Conservation (phyloP, 805 yeast genomes). For the Candida quercuum region DNA sequence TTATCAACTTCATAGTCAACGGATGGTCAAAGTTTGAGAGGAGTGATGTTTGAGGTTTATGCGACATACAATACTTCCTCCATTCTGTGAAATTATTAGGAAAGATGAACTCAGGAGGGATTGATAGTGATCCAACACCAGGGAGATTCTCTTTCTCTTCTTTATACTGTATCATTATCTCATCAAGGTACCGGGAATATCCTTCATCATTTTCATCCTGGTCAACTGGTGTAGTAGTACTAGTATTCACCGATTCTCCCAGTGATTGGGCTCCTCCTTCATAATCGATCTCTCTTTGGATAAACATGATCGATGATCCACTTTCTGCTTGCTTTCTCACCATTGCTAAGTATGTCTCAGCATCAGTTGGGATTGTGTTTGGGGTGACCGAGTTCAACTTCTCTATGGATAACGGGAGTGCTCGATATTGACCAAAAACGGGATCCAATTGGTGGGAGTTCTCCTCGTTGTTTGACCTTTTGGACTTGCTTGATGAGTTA, state of each 20-base stretch:
- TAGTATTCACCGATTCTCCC: conserved; percentile 8
- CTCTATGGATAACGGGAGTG: conserved; percentile 18
- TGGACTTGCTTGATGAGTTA: neutral
- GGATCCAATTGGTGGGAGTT: conserved; percentile 15
- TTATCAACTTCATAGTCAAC: conserved; percentile 13
- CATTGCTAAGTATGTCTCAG: conserved; percentile 22
- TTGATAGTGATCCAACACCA: conserved; percentile 6
- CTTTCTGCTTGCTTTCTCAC: conserved; percentile 17
- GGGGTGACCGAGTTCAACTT: conserved; percentile 10
- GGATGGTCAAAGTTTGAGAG: conserved; percentile 18
- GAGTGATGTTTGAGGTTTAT: conserved; percentile 10
- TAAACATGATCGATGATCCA: conserved; percentile 12
- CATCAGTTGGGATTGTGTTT: conserved; percentile 19
- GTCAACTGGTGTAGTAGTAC: conserved; percentile 4
- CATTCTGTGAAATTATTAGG: conserved; percentile 23
- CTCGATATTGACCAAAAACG: conserved; percentile 19
- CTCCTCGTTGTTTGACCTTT: conserved; percentile 1
- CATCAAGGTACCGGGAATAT: neutral
- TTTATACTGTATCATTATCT: conserved; percentile 4
- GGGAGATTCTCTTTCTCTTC: conserved; percentile 9
- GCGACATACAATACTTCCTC: conserved; percentile 14
- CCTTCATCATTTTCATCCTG: conserved; percentile 2
- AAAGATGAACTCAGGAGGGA: conserved; percentile 15
- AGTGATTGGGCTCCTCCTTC: conserved; percentile 7
- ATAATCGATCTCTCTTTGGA: conserved; percentile 2